A percentile compares a stretch with the other conserved stretches of the same genome.
Evolutionary conservation across 306 rosid species (phyloP).

Genomic region (Sophora flavescens): DNA sequence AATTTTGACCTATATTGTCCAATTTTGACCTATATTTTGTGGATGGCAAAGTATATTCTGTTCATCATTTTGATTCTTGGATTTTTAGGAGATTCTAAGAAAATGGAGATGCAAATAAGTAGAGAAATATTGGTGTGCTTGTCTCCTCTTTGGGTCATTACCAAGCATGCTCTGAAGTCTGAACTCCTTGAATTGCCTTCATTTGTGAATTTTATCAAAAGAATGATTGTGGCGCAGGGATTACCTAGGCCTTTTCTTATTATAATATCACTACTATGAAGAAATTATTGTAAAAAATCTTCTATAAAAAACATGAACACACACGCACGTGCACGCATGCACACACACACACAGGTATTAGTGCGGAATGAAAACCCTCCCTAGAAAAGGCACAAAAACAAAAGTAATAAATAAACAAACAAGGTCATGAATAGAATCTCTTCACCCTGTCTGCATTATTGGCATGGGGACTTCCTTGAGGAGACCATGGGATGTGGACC

Average conservation of each 20-base stretch:
- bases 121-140: constrained; percentile 31
- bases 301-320: background rate
- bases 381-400: constrained; percentile 4
- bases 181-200: constrained; percentile 10
- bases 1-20: constrained; percentile 2
- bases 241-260: background rate
- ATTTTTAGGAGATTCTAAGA: constrained; percentile 24
- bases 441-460: background rate
- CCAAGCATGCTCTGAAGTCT: background rate
- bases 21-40: constrained; percentile 22
- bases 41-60: background rate
- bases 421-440: background rate
- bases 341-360: background rate
- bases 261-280: constrained; percentile 8
- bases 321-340: no score
- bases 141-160: background rate
- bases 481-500: background rate
- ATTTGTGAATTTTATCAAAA: background rate
- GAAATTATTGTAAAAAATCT: background rate
- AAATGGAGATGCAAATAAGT: constrained; percentile 21
- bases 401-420: background rate
- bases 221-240: constrained; percentile 2
- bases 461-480: constrained; percentile 8
- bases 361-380: background rate
- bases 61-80: constrained; percentile 34